A percentile compares a stretch with the other conserved stretches of the same genome.
These are phyloP conservation scores for Lactarius sanguifluus DNA, from an alignment of 768 basidiomycete species.

Conservation along the genomic window DNA sequence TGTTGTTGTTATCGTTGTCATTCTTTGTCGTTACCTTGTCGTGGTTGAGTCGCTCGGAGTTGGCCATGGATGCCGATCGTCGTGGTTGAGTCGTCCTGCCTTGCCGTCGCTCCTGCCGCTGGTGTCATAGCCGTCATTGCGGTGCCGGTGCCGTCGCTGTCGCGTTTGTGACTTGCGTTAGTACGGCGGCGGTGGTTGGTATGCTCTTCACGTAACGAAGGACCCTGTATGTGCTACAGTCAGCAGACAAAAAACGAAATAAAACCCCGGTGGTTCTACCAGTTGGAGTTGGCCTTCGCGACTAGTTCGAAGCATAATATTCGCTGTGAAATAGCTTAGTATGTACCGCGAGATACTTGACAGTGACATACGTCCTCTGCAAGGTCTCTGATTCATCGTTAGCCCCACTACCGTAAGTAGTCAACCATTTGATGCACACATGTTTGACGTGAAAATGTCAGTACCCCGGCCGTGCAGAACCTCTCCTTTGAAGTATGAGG, in stretches of 20 bases:
- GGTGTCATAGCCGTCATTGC: no score
- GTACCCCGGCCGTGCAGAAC: slow-evolving; percentile 78
- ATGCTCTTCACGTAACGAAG: slow-evolving; percentile 92
- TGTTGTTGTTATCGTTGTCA: no score
- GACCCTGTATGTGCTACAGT: slow-evolving; percentile 54
- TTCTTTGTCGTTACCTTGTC: no score
- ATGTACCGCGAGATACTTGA: slow-evolving; percentile 8
- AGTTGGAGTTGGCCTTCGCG: slow-evolving; percentile 73
- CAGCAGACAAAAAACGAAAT: slow-evolving; percentile 31
- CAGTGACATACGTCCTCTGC: slow-evolving; percentile 73
- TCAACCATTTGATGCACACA: slow-evolving; percentile 61
- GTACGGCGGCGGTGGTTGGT: no score
- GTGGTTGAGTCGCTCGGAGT: no score
- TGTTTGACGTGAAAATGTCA: slow-evolving; percentile 93
- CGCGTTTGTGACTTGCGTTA: no score
- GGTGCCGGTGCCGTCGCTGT: no score
- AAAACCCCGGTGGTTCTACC: slow-evolving; percentile 49
- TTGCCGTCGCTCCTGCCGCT: no score
- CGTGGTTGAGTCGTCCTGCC: no score
- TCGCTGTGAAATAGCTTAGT: slow-evolving; percentile 50
- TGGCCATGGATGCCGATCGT: no score
- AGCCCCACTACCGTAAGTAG: not conserved
- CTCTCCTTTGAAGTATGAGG: slow-evolving; percentile 98
- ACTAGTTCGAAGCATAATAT: slow-evolving; percentile 81
- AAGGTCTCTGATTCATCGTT: slow-evolving; percentile 52